phyloP scores from a whole-genome alignment of 2,329 filamentous ascomycete species.

The Xylariaceae sp. region DNA sequence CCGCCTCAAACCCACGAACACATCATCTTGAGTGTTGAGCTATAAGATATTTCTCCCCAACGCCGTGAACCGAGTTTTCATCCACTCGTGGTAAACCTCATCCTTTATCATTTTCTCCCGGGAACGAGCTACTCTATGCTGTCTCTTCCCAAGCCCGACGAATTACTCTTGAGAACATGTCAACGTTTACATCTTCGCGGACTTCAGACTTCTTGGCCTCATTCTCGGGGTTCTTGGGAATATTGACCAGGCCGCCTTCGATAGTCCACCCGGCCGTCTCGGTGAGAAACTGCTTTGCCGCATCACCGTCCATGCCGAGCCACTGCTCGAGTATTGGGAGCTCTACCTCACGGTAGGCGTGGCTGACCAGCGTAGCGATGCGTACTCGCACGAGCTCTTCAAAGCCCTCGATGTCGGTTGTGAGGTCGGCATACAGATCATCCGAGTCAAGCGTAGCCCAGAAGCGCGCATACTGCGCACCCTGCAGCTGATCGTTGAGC shows the following conservation, averaged over 20 bases:
- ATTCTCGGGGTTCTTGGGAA: conserved; percentile 95
- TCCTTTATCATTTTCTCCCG: not conserved
- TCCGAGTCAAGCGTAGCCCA: conserved; percentile 93
- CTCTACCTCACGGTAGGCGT: conserved; percentile 77
- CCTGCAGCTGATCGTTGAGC: conserved; percentile 87
- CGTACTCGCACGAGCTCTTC: conserved; percentile 91
- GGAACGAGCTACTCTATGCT: conserved; percentile 50
- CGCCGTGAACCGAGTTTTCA: conserved; percentile 31
- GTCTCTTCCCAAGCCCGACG: conserved; percentile 86
- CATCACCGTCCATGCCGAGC: conserved; percentile 74
- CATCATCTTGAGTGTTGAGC: conserved; percentile 21
- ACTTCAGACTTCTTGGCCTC: conserved; percentile 96
- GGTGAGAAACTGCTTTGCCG: conserved; percentile 77
- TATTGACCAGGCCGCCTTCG: conserved; percentile 69
- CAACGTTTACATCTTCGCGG: conserved; percentile 91
- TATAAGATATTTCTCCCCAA: conserved; percentile 29
- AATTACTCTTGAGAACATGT: conserved; percentile 82
- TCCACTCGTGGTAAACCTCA: conserved; percentile 11
- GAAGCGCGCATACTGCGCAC: conserved; percentile 89
- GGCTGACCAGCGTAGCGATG: conserved; percentile 86
- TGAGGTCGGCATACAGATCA: conserved; percentile 93
- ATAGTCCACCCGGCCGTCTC: conserved; percentile 90
- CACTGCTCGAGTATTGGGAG: conserved; percentile 74
- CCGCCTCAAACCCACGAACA: conserved; percentile 16
- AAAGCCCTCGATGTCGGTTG: conserved; percentile 92